Evolutionary conservation across 805 yeast genomes (phyloP).

Genomic region (Candida coleopterorum): DNA sequence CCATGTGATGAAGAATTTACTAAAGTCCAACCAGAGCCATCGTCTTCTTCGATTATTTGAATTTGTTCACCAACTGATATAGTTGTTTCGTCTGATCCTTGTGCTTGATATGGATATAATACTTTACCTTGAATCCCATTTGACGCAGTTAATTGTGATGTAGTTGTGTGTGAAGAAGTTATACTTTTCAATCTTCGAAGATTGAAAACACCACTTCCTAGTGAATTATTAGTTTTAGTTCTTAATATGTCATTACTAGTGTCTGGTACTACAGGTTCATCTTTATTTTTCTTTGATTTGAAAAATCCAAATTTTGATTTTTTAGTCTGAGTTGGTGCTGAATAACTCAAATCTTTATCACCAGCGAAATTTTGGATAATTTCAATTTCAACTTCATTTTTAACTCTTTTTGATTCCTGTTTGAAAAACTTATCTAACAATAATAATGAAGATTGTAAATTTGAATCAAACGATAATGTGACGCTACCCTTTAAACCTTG

Average conservation of each 20-base stretch:
- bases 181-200: conserved; percentile 30
- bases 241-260: conserved; percentile 21
- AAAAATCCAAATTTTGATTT: conserved; percentile 59
- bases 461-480: conserved; percentile 50
- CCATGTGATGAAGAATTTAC: conserved; percentile 42
- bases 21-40: conserved; percentile 91
- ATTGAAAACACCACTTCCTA: conserved; percentile 34
- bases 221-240: conserved; percentile 22
- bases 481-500: conserved; percentile 30
- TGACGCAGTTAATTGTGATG: conserved; percentile 9
- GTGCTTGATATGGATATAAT: conserved; percentile 58
- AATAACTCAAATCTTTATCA: conserved; percentile 62
- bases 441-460: conserved; percentile 47
- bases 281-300: conserved; percentile 15
- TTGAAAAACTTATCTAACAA: conserved; percentile 59
- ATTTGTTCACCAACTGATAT: conserved; percentile 59
- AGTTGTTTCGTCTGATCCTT: conserved; percentile 72
- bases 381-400: conserved; percentile 83
- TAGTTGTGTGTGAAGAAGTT: conserved; percentile 14
- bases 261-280: conserved; percentile 6
- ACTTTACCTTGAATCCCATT: conserved; percentile 36
- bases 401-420: conserved; percentile 70
- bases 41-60: conserved; percentile 60
- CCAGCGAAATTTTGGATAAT: conserved; percentile 83
- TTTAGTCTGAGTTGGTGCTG: conserved; percentile 46